Base-by-base conservation (phyloP, 1,139 yeast species). In the Kurtzmaniella quercitrusa region DNA sequence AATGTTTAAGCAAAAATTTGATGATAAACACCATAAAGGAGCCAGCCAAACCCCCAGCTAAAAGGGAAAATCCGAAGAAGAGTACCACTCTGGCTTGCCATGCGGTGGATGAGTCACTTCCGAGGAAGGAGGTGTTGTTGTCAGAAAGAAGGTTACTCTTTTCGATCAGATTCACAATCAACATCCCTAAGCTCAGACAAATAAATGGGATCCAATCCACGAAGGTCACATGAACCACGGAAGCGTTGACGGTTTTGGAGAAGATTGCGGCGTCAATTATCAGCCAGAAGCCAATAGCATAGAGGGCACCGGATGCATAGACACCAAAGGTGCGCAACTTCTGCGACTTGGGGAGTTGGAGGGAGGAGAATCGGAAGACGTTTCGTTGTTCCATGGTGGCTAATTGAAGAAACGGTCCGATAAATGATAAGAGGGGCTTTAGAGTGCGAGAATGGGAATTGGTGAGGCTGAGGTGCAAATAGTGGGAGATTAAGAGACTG, bases 11-110 rank as follows among this genome's bases (percentile, higher is more conserved):
- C 48, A 91, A 66, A 62, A 87, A 93, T 63, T 93, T 88, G 55
- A 93, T 73, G 39, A 91, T 86, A 51, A 93, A 73, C 15, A 93
- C 93, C 62, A 90, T 90, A 53, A 93, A 79, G 7, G 95, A 82
- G 1, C 98, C 98, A 17, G 97, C 90, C 51, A 93, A 71, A 1
- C 98, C 98, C 42, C 97, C 95, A 1, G 98, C 97, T 49, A 93
- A 73, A 42, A 91, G 71, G 2, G 96, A 86, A 62, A 93, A 93
- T 9, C 99, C 99, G 55, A 88, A 72, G 60, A 94, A 93, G 48
- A 93, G 72, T 14, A 94, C 82, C 31, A 90, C 83, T 55, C 96
- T 77, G 15, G 98, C 97, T 47, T 93, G 95, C 96, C 97, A 90
- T 33, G 93, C 90, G 44, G 89, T 81, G 16, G 80, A 63, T 34